These are phyloP conservation scores for Paraphoma chrysanthemicola DNA, from an alignment of 2,329 filamentous ascomycete genomes.

Conservation along the genomic window DNA sequence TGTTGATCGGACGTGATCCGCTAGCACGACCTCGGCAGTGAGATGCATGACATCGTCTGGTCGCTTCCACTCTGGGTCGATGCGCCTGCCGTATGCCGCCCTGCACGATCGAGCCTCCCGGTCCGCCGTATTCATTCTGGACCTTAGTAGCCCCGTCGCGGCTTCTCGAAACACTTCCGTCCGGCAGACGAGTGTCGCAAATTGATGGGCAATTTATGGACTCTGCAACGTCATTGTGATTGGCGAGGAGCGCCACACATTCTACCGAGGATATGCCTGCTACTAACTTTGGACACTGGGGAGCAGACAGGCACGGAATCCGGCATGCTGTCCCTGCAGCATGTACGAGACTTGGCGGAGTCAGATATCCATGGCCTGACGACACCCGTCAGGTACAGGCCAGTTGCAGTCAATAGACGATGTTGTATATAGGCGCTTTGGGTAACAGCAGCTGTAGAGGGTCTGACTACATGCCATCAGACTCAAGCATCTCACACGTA, in stretches of 20 bases:
- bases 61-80: slow-evolving; percentile 7
- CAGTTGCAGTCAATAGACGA: not conserved
- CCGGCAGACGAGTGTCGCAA: slow-evolving; percentile 17
- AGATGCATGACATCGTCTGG: slow-evolving; percentile 11
- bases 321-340: slow-evolving; percentile 21
- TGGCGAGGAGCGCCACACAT: slow-evolving; percentile 2
- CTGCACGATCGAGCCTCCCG: not conserved
- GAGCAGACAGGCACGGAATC: slow-evolving; percentile 1
- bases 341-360: not conserved
- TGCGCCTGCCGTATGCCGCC: slow-evolving; percentile 12
- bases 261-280: slow-evolving; percentile 1
- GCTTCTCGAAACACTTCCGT: slow-evolving; percentile 18
- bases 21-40: slow-evolving; percentile 22
- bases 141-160: not conserved
- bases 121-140: slow-evolving; percentile 1
- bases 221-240: slow-evolving; percentile 18
- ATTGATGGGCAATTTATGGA: slow-evolving; percentile 20
- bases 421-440: slow-evolving; percentile 5
- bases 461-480: slow-evolving; percentile 7
- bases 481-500: slow-evolving; percentile 17
- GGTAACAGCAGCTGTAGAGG: not conserved
- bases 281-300: slow-evolving; percentile 9
- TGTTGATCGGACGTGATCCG: slow-evolving; percentile 8
- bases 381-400: not conserved
- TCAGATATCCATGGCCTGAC: slow-evolving; percentile 1